Conservation (phyloP, 441 rosid species). For the Cnidoscolus chayamansa region DNA sequence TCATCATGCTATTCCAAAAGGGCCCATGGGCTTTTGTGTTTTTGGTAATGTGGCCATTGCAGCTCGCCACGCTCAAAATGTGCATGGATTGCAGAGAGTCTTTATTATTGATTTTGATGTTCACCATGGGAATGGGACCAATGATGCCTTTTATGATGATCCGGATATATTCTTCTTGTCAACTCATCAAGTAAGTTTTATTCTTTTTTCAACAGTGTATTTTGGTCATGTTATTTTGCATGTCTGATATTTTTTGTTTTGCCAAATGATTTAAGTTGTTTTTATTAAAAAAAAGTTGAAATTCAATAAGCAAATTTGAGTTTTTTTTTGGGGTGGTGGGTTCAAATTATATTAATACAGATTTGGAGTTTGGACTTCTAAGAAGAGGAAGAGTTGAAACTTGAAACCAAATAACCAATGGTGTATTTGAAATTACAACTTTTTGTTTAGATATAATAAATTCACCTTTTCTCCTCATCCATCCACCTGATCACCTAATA, state of each 20-base stretch:
- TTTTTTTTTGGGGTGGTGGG: not conserved
- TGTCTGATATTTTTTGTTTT: not conserved
- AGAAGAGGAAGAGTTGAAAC: not conserved
- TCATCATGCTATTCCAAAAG: conserved; percentile 91
- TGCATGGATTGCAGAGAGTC: conserved; percentile 68
- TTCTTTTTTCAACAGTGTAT: not conserved
- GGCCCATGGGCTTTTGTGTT: conserved; percentile 97
- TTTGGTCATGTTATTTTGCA: not conserved
- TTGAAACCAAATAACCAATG: too few species aligned
- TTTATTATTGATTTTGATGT: conserved; percentile 94
- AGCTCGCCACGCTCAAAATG: conserved; percentile 83
- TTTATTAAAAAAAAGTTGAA: not conserved
- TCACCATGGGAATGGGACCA: conserved; percentile 98
- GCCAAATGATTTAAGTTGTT: not conserved
- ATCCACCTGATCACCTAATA: not conserved
- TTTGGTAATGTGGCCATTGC: conserved; percentile 92
- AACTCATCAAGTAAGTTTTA: conserved; percentile 70
- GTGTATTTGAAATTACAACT: not conserved
- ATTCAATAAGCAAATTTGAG: not conserved
- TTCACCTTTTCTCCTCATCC: not conserved
- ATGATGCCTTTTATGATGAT: conserved; percentile 80
- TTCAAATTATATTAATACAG: not conserved
- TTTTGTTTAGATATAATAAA: not conserved
- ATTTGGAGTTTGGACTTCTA: too few species aligned
- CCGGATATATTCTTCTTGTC: conserved; percentile 93